Percentiles rank a stretch among this genome's conserved stretches.
Conservation (phyloP, 306 rosid species). For the Adenanthera pavonina region DNA sequence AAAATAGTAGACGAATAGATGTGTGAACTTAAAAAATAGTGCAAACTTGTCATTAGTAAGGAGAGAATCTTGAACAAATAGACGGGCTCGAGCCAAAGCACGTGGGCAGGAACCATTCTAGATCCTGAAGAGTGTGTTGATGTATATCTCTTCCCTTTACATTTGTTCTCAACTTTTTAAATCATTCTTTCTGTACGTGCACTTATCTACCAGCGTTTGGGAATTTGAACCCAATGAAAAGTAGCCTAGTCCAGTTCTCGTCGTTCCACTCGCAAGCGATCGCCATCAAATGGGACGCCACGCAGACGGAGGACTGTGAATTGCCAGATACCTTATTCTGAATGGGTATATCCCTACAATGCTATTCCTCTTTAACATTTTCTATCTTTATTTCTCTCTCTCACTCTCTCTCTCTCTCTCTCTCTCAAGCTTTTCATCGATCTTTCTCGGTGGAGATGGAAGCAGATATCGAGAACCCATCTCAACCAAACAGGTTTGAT, state of each 20-base stretch:
- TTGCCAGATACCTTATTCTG: slow-evolving; percentile 7
- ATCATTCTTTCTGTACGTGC: no score
- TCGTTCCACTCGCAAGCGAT: background rate
- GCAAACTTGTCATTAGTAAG: no score
- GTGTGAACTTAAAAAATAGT: no score
- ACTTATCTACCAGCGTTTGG: background rate
- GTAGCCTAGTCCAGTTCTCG: background rate
- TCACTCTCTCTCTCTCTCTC: background rate
- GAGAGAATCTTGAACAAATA: no score
- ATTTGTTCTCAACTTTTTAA: no score
- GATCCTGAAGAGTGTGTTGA: no score
- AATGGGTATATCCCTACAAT: background rate
- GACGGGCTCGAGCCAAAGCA: no score
- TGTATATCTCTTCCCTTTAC: no score
- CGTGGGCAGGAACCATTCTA: no score
- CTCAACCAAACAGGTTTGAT: slow-evolving; percentile 54
- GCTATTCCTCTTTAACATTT: background rate
- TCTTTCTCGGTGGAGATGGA: slow-evolving; percentile 48
- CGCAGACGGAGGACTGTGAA: background rate
- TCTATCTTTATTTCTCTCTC: no score
- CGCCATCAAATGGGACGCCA: slow-evolving; percentile 3
- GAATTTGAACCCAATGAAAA: background rate
- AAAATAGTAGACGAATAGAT: no score
- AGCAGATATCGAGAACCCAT: slow-evolving; percentile 34
- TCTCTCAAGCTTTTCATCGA: slow-evolving; percentile 8